These are phyloP conservation scores for Colletotrichum chlorophyti DNA, from an alignment of 2,329 filamentous ascomycete genomes.

Conservation along the genomic window DNA sequence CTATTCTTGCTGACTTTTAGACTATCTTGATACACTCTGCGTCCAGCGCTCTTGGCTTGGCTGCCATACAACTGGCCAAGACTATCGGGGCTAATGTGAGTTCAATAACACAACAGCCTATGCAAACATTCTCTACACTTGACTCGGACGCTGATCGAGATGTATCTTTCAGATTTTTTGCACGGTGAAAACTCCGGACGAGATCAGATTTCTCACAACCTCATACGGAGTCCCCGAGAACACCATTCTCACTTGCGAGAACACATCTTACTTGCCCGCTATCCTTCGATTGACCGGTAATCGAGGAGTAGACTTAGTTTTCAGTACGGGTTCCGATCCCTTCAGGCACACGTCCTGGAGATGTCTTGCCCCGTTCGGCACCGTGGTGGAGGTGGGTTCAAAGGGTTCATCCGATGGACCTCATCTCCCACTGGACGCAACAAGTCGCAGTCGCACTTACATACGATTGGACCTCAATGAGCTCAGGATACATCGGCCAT, in stretches of 20 bases:
- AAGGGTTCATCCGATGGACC: conserved; percentile 46
- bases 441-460: conserved; percentile 40
- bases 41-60: not conserved
- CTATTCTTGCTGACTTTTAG: conserved; percentile 30
- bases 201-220: conserved; percentile 39
- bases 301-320: conserved; percentile 43
- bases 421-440: conserved; percentile 53
- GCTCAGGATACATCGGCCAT: not conserved
- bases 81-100: conserved; percentile 8
- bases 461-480: conserved; percentile 40
- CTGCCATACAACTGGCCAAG: conserved; percentile 8
- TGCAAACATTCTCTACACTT: not conserved
- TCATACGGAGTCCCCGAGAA: conserved; percentile 38
- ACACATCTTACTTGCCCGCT: conserved; percentile 38
- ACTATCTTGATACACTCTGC: conserved; percentile 27
- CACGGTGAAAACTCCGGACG: conserved; percentile 43
- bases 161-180: conserved; percentile 35
- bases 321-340: conserved; percentile 50
- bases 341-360: conserved; percentile 49
- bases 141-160: not conserved
- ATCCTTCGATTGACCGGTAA: conserved; percentile 36
- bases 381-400: conserved; percentile 54
- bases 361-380: conserved; percentile 51
- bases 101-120: not conserved
- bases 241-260: conserved; percentile 40